phyloP scores from a whole-genome alignment of 345 rosid genomes.

The Populus euphratica region DNA sequence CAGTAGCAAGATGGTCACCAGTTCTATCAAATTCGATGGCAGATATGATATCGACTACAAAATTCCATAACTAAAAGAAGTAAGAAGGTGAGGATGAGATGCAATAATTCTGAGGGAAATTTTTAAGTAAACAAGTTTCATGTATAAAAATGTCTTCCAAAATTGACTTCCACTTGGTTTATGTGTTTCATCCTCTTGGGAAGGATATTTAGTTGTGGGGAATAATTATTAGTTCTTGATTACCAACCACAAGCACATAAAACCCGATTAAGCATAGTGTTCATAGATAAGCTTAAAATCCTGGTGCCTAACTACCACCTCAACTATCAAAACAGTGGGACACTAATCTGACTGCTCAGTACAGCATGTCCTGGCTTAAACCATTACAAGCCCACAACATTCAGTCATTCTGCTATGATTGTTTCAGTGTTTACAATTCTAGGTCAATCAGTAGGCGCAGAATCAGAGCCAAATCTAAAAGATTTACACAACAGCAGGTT shows the following conservation, averaged over 20 bases:
- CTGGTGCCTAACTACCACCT: background rate
- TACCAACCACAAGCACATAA: background rate
- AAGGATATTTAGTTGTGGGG: background rate
- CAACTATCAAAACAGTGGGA: background rate
- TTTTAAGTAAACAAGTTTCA: background rate
- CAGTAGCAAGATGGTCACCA: slow-evolving; percentile 87
- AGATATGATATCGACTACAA: slow-evolving; percentile 87
- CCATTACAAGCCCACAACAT: background rate
- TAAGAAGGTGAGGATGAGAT: background rate
- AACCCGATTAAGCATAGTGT: background rate
- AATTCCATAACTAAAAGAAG: slow-evolving; percentile 6
- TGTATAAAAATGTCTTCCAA: background rate
- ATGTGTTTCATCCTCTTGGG: background rate
- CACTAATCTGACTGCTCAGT: background rate
- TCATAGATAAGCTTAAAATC: background rate
- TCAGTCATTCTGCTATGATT: background rate
- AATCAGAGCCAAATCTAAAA: background rate
- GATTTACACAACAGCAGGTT: background rate
- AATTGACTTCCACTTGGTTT: background rate
- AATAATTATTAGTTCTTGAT: background rate
- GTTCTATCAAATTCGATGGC: slow-evolving; percentile 81
- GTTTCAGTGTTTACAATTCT: background rate
- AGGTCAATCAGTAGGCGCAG: background rate
- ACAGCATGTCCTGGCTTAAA: background rate
- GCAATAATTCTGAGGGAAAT: background rate